Percentiles rank a stretch among this genome's conserved stretches.
phyloP scores from a whole-genome alignment of 305 asterid species.

The Petunia hybrid region DNA sequence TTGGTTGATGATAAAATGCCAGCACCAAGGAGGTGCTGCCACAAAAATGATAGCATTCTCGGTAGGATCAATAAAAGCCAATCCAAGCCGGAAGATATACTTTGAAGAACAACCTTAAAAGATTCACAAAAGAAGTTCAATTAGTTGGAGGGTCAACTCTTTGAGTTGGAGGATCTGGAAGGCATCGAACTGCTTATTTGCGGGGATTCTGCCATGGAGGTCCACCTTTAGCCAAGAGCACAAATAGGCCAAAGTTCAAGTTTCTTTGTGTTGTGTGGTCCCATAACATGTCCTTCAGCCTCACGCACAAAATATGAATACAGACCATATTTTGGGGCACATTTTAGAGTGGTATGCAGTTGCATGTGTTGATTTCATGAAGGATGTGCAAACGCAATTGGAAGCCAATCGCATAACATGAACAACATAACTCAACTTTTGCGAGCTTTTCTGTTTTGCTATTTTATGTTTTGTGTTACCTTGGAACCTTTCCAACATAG shows the following conservation, averaged over 20 bases:
- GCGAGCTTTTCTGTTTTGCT: neutral
- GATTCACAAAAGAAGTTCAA: too few species aligned
- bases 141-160: too few species aligned
- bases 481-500: neutral
- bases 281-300: neutral
- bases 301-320: neutral
- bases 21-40: neutral
- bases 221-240: neutral
- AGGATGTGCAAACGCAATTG: neutral
- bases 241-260: neutral
- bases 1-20: neutral
- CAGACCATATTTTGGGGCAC: neutral
- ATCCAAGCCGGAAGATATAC: too few species aligned
- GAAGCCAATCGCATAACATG: neutral
- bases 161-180: too few species aligned
- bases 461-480: neutral
- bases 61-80: too few species aligned
- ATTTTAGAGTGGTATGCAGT: neutral
- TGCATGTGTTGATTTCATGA: neutral
- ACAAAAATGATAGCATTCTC: too few species aligned
- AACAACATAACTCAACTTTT: neutral
- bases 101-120: too few species aligned
- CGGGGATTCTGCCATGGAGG: neutral
- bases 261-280: neutral
- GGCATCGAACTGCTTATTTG: neutral